phyloP scores from a whole-genome alignment of 2,329 filamentous ascomycete species.

The Colletotrichum tanaceti region DNA sequence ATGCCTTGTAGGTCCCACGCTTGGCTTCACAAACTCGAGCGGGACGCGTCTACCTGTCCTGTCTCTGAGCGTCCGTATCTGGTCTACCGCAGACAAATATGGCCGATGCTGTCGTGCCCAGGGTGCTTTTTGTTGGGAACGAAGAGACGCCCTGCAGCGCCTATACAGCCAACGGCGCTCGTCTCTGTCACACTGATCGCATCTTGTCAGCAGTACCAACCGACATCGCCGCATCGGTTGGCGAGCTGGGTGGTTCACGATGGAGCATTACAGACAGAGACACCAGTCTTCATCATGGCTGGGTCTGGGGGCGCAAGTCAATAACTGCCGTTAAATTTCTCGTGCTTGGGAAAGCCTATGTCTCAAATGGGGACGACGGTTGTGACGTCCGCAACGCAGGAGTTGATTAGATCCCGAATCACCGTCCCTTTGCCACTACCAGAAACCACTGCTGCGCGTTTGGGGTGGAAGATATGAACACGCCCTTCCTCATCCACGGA shows the following conservation, averaged over 20 bases:
- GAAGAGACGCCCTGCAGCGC: background rate
- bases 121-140: too few relatives aligned
- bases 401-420: slow-evolving; percentile 32
- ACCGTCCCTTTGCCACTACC: slow-evolving; percentile 1
- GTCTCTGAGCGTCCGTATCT: too few relatives aligned
- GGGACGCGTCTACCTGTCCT: background rate
- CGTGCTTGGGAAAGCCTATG: background rate
- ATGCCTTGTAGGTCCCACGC: background rate
- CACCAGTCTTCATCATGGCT: background rate
- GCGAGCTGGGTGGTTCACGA: background rate
- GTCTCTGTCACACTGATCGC: background rate
- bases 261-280: background rate
- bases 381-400: background rate
- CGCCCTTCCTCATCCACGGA: background rate
- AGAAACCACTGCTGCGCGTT: slow-evolving; percentile 10
- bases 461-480: slow-evolving; percentile 24
- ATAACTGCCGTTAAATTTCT: background rate
- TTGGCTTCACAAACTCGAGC: background rate
- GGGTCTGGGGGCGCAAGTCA: background rate
- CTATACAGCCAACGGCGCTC: background rate
- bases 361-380: slow-evolving; percentile 1
- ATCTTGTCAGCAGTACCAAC: background rate
- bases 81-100: background rate
- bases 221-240: background rate
- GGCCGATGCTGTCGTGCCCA: background rate